Evolutionary conservation across 768 basidiomycete genomes (phyloP).

Genomic region (Auricularia sp.): DNA sequence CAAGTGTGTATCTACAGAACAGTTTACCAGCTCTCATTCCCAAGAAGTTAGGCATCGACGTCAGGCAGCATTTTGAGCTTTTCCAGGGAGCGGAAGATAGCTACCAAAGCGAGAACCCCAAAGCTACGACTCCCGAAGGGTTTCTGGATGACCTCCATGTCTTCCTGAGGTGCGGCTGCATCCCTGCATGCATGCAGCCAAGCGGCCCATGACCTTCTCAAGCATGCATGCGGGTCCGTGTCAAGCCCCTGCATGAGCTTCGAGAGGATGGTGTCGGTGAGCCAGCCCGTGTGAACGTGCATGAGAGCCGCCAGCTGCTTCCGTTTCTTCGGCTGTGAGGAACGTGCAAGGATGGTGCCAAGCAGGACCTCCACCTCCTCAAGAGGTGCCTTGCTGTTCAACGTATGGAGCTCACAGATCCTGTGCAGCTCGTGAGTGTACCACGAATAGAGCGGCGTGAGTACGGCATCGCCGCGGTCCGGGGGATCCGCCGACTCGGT

Average conservation of each 20-base stretch:
- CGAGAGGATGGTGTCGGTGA: conserved; percentile 41
- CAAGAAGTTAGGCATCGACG: background rate
- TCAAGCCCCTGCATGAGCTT: conserved; percentile 16
- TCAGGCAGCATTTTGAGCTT: background rate
- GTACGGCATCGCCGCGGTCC: background rate
- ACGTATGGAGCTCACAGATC: conserved; percentile 55
- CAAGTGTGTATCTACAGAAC: background rate
- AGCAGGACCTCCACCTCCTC: conserved; percentile 65
- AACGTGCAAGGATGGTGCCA: conserved; percentile 68
- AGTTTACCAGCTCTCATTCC: background rate
- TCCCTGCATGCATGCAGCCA: background rate
- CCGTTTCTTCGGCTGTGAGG: conserved; percentile 51
- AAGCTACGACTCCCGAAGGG: background rate
- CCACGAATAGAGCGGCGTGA: conserved; percentile 29
- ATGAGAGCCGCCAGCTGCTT: conserved; percentile 50
- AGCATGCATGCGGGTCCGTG: background rate
- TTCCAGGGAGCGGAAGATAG: background rate
- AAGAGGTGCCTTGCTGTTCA: conserved; percentile 42
- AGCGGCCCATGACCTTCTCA: background rate
- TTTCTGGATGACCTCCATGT: background rate
- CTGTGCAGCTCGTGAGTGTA: conserved; percentile 62
- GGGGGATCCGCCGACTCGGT: background rate
- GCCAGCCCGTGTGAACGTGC: conserved; percentile 41
- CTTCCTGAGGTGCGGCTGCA: background rate
- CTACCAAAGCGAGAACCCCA: background rate